Conservation (phyloP, 1,284 basidiomycete species). For the Rhodotorula sp. region DNA sequence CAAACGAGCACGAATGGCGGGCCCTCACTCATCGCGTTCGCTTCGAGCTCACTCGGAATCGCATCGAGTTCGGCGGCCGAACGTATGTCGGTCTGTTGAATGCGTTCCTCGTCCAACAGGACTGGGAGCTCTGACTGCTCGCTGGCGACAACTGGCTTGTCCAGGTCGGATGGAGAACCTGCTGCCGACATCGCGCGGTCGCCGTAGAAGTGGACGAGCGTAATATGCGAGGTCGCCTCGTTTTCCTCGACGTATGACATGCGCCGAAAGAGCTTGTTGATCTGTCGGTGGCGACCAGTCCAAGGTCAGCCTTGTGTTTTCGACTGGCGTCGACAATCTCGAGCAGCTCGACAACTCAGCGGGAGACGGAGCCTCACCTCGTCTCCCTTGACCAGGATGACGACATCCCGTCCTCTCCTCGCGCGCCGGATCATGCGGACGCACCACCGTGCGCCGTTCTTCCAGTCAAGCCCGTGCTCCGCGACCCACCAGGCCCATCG, state of each 20-base stretch:
- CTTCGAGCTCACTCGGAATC: constrained; percentile 48
- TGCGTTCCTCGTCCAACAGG: not conserved
- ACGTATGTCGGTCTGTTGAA: not conserved
- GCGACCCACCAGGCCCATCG: constrained; percentile 58
- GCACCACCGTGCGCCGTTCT: constrained; percentile 55
- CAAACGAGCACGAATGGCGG: not conserved
- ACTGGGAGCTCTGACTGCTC: not conserved
- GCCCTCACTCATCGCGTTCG: constrained; percentile 33
- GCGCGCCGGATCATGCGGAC: constrained; percentile 55
- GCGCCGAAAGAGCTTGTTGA: constrained; percentile 63
- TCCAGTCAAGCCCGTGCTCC: constrained; percentile 55
- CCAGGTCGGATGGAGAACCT: not conserved
- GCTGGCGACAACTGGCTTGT: not conserved
- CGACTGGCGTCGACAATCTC: not conserved
- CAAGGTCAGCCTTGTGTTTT: too few species aligned
- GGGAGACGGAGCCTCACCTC: constrained; percentile 54
- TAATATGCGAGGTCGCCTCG: constrained; percentile 65
- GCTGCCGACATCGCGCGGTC: not conserved
- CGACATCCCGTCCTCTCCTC: constrained; percentile 57
- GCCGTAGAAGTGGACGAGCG: constrained; percentile 64
- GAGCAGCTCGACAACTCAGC: not conserved
- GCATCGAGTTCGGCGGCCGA: constrained; percentile 43
- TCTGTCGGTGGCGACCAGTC: constrained; percentile 49
- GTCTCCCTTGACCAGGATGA: constrained; percentile 61
- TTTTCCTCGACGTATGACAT: constrained; percentile 63